Evolutionary conservation across 2,329 filamentous ascomycete species (phyloP), one percentile per base, ranked within the genome.

Genomic region (Alternaria brassicae): DNA sequence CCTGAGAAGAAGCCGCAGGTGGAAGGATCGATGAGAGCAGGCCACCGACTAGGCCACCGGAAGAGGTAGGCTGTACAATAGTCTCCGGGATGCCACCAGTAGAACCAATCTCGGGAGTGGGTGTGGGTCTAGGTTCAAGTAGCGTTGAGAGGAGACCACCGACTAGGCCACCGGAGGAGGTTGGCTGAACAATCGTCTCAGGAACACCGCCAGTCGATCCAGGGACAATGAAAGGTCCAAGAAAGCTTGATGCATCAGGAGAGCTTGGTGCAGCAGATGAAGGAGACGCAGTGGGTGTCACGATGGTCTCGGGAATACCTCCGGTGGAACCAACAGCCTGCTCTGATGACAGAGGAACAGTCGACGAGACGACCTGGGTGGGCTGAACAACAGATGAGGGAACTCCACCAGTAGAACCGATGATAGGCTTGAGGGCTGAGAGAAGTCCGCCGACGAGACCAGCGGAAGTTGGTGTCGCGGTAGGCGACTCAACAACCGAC

Each of bases 191-290:
- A 28, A 63, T 40, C 12, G 64, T 42, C 9, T 57, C 41, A 4
- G 66, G 63, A 19, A 63, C 4, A n/a, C 58, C 55, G 13, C 63
- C 69, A 34, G 69, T 69, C 5, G 66, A 65, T 34, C 69, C 70
- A 17, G 69, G 66, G 19, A 69, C 58, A 23, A 68, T 71, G 57
- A 72, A 70, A 4, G 69, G 65, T 6, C 69, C 68, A 1, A 63
- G 65, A 47, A 72, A 65, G 60, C 65, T 66, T 15, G 69, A 70
- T 13, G 63, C 48, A 21, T 55, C 57, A 27, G 57, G 21, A 30
- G 57, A 51, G 21, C 51, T 59, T 53, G 61, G 53, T 42, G 51
- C 45, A 15, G 58, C 53, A 39, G 63, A 56, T 30, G 56, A 30
- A 17, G 62, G 48, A n/a, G 61, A 56, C 3, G 62, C 42, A 34